A percentile compares a stretch with the other conserved stretches of the same genome.
Evolutionary conservation across 345 rosid species (phyloP).

Genomic region (Stellera chamaejasme): DNA sequence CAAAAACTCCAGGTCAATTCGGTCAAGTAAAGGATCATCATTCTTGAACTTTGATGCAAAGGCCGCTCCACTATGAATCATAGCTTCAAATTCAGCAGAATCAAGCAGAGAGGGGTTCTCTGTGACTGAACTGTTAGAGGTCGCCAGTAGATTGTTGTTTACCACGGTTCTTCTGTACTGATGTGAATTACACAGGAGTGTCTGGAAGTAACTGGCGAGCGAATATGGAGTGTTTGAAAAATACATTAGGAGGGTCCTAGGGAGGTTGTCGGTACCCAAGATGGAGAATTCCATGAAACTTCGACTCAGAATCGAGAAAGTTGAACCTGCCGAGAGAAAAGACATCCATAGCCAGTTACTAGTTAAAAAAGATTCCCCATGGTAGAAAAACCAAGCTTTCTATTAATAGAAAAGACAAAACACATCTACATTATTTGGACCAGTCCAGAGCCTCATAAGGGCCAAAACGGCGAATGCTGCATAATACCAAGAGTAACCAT

Average conservation of each 20-base stretch:
- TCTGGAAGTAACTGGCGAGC: conserved; percentile 68
- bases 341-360: too few relatives aligned
- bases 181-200: conserved; percentile 64
- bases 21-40: conserved; percentile 58
- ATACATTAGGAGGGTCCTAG: conserved; percentile 88
- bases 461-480: too few relatives aligned
- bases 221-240: conserved; percentile 74
- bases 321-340: conserved; percentile 47
- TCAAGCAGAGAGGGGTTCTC: conserved; percentile 34
- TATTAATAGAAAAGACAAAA: too few relatives aligned
- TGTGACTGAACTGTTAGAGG: conserved; percentile 34
- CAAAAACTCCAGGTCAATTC: conserved; percentile 65
- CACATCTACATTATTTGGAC: too few relatives aligned
- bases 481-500: too few relatives aligned
- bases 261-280: conserved; percentile 83
- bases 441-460: too few relatives aligned
- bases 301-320: conserved; percentile 61
- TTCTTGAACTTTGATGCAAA: conserved; percentile 51
- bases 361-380: too few relatives aligned
- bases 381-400: too few relatives aligned
- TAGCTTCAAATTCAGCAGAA: conserved; percentile 49
- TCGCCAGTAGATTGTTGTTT: conserved; percentile 59
- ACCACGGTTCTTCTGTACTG: conserved; percentile 52
- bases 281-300: conserved; percentile 57
- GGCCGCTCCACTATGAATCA: conserved; percentile 77